phyloP scores from a whole-genome alignment of 1,139 yeast genomes.

The Candida sp. region DNA sequence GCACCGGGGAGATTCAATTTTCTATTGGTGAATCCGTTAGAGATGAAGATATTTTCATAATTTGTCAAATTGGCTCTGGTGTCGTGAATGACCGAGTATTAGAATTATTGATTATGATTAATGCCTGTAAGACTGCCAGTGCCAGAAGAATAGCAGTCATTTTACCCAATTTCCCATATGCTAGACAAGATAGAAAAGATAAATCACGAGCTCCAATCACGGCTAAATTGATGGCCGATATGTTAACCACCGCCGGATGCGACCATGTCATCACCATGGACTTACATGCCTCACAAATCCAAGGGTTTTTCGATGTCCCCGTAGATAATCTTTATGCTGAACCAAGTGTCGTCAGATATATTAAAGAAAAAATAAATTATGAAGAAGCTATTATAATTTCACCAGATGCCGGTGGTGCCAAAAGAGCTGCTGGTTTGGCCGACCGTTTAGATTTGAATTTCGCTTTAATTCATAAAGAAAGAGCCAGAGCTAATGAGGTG shows the following conservation, averaged over 20 bases:
- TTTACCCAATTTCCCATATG: constrained; percentile 94
- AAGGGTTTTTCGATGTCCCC: constrained; percentile 94
- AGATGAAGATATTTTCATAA: constrained; percentile 91
- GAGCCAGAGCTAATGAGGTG: constrained; percentile 94
- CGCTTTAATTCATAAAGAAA: constrained; percentile 95
- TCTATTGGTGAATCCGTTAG: constrained; percentile 94
- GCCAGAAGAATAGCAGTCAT: constrained; percentile 96
- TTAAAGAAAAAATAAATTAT: constrained; percentile 64
- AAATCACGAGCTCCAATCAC: constrained; percentile 97
- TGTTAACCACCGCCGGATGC: constrained; percentile 95
- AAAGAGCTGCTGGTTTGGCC: constrained; percentile 94
- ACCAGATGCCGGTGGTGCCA: constrained; percentile 99
- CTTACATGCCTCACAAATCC: constrained; percentile 95
- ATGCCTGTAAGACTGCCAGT: constrained; percentile 94
- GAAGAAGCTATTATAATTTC: constrained; percentile 82
- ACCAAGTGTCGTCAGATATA: constrained; percentile 88
- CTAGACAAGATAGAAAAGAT: constrained; percentile 96
- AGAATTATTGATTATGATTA: constrained; percentile 87
- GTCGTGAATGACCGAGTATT: constrained; percentile 84
- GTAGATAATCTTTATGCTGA: constrained; percentile 97
- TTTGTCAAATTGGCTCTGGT: constrained; percentile 86
- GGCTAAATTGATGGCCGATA: constrained; percentile 93
- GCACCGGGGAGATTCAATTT: constrained; percentile 86
- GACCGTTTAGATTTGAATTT: constrained; percentile 90
- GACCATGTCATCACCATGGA: constrained; percentile 98